phyloP scores from a whole-genome alignment of 225 moss, liverwort and hornwort genomes.

The Sphagnum tenellum region DNA sequence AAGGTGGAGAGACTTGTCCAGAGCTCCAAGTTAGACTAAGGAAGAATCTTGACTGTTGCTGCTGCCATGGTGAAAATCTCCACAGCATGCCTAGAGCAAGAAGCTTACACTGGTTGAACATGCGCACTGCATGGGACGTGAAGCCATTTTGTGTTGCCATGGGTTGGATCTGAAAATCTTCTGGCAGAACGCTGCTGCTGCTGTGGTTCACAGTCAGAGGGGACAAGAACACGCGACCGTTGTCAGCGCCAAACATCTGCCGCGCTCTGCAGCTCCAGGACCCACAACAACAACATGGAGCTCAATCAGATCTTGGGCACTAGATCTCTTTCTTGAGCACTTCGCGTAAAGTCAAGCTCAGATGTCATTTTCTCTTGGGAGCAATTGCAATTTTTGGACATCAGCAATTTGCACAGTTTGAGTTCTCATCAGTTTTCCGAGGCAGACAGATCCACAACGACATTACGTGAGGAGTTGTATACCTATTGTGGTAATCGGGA shows the following conservation, averaged over 20 bases:
- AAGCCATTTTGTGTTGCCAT: slow-evolving; percentile 19
- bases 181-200: slow-evolving; percentile 20
- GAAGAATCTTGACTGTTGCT: too few species aligned
- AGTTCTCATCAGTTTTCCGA: too few species aligned
- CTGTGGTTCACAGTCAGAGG: slow-evolving; percentile 31
- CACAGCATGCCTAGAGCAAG: not conserved
- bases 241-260: slow-evolving; percentile 42
- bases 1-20: not conserved
- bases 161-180: slow-evolving; percentile 61
- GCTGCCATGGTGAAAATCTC: too few species aligned
- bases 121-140: slow-evolving; percentile 39
- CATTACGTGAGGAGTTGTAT: not conserved
- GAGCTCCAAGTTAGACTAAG: too few species aligned
- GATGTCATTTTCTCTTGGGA: too few species aligned
- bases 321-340: too few species aligned
- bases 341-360: too few species aligned
- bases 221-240: slow-evolving; percentile 37
- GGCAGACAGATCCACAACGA: too few species aligned
- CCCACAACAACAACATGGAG: too few species aligned
- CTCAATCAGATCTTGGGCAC: too few species aligned
- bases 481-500: slow-evolving; percentile 62
- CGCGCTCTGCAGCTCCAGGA: slow-evolving; percentile 41
- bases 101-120: slow-evolving; percentile 74
- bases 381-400: too few species aligned
- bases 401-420: too few species aligned